phyloP scores from a whole-genome alignment of 768 basidiomycete species.

The Mycena galopus region DNA sequence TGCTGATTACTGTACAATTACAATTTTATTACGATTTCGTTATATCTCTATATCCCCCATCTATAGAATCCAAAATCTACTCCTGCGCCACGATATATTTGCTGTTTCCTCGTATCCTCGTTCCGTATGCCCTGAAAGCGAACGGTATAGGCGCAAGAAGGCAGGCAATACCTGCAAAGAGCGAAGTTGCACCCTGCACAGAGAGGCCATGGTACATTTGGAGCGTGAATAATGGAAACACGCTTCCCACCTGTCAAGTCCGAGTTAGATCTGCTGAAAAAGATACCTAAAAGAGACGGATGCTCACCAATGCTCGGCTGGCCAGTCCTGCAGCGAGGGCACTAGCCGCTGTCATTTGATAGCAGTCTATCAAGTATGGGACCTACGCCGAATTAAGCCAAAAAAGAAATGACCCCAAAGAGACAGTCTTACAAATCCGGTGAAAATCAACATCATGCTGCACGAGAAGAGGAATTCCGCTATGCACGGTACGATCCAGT shows the following conservation, averaged over 20 bases:
- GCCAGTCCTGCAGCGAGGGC: conserved; percentile 32
- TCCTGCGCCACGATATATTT: not conserved
- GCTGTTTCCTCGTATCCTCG: conserved; percentile 19
- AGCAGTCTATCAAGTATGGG: conserved; percentile 33
- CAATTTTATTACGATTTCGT: not conserved
- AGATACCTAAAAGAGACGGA: not conserved
- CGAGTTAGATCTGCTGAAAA: not conserved
- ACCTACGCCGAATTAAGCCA: not conserved
- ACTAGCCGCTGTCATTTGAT: conserved; percentile 31
- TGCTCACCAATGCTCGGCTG: conserved; percentile 25
- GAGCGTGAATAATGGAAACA: conserved; percentile 31
- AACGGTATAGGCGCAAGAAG: conserved; percentile 36
- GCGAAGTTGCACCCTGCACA: conserved; percentile 31
- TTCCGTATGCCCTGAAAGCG: conserved; percentile 23
- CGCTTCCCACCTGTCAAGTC: conserved; percentile 19
- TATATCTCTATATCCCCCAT: not conserved
- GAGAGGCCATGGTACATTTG: conserved; percentile 32
- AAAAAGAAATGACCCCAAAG: not conserved
- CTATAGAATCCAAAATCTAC: not conserved
- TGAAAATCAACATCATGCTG: conserved; percentile 34
- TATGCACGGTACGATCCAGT: conserved; percentile 35
- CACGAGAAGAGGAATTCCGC: conserved; percentile 30
- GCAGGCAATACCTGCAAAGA: conserved; percentile 27
- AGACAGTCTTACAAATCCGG: conserved; percentile 29
- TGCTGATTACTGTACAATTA: no score